These are phyloP conservation scores for Mucor ambiguus DNA, from an alignment of 371 early-diverging fungal genomes.

Conservation along the genomic window DNA sequence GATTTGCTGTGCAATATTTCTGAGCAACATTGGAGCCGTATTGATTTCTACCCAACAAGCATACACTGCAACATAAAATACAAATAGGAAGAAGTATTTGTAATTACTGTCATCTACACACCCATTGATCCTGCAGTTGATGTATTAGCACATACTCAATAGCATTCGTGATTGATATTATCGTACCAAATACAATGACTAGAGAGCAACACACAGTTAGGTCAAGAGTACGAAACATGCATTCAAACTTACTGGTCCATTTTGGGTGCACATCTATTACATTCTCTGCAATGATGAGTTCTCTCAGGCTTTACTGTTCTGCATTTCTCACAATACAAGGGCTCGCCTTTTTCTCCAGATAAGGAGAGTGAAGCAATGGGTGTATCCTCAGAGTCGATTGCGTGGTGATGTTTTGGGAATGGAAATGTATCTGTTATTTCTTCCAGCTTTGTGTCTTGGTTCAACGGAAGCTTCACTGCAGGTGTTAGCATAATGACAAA, in stretches of 20 bases:
- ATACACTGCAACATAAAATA: constrained; percentile 23
- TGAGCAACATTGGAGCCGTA: constrained; percentile 1
- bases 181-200: constrained; percentile 32
- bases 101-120: constrained; percentile 28
- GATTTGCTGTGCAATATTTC: not conserved
- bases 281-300: constrained; percentile 31
- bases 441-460: not conserved
- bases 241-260: constrained; percentile 33
- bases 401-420: not conserved
- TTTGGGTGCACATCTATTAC: constrained; percentile 23
- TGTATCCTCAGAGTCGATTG: not conserved
- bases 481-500: constrained; percentile 9
- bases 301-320: constrained; percentile 22
- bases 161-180: no score
- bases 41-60: constrained; percentile 5
- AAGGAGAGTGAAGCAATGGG: not conserved
- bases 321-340: constrained; percentile 19
- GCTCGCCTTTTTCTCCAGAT: constrained; percentile 9
- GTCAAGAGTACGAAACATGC: not conserved
- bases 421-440: not conserved
- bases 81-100: constrained; percentile 25
- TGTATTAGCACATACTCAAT: not conserved
- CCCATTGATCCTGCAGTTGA: constrained; percentile 25
- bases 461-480: not conserved
- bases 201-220: not conserved